Conservation (phyloP, 2,329 filamentous ascomycete genomes). For the Purpureocillium lavendulum region DNA sequence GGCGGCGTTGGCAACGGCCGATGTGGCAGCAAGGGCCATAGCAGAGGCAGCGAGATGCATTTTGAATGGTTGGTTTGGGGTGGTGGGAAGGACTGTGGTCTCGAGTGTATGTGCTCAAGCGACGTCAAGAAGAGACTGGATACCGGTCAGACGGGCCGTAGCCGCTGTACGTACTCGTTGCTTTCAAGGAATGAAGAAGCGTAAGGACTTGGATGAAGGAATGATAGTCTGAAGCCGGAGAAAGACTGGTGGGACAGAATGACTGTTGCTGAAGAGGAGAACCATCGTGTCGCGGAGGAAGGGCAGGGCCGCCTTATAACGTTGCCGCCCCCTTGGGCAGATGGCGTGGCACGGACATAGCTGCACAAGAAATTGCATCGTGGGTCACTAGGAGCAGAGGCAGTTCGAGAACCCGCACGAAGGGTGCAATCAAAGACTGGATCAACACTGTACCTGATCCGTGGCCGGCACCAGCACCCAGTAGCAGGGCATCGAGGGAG, state of each 20-base stretch:
- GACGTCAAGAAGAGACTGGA: slow-evolving; percentile 7
- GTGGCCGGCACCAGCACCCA: too few species aligned
- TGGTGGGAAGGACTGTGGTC: slow-evolving; percentile 7
- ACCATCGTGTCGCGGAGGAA: slow-evolving; percentile 8
- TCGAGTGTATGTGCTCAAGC: neutral
- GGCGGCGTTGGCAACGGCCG: slow-evolving; percentile 32
- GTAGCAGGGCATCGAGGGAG: too few species aligned
- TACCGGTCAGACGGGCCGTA: too few species aligned
- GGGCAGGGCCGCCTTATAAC: slow-evolving; percentile 17
- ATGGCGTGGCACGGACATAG: neutral
- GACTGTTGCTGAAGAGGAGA: too few species aligned
- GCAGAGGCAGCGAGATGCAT: slow-evolving; percentile 46
- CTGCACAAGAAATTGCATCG: neutral
- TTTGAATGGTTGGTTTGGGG: slow-evolving; percentile 24
- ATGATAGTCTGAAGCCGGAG: slow-evolving; percentile 16
- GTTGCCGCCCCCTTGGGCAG: too few species aligned
- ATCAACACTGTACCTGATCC: too few species aligned
- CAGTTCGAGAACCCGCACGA: neutral
- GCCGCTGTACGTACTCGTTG: neutral
- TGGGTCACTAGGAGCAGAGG: neutral
- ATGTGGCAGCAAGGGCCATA: slow-evolving; percentile 33
- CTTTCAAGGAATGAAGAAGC: slow-evolving; percentile 13
- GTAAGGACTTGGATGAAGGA: slow-evolving; percentile 6
- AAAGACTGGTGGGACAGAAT: slow-evolving; percentile 2
- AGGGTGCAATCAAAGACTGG: too few species aligned